These are phyloP conservation scores for Annulohypoxylon nitens DNA, from an alignment of 495 filamentous ascomycete species.

Conservation along the genomic window DNA sequence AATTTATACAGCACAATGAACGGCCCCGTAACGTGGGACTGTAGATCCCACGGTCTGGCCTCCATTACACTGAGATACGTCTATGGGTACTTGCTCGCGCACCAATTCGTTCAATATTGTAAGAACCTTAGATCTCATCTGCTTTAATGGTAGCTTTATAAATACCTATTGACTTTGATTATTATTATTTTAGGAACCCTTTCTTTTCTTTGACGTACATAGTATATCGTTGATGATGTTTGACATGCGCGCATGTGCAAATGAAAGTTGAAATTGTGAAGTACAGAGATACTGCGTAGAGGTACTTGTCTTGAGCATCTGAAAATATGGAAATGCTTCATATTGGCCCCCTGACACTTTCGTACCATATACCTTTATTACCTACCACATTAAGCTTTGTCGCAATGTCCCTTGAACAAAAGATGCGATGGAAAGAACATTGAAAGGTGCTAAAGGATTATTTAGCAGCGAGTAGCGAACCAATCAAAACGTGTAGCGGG, in stretches of 20 bases:
- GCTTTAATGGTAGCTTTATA: background rate
- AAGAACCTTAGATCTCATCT: slow-evolving; percentile 21
- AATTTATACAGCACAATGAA: background rate
- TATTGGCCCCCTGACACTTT: background rate
- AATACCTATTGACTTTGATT: background rate
- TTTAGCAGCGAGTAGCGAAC: slow-evolving; percentile 46
- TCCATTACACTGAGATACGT: background rate
- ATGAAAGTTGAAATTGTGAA: background rate
- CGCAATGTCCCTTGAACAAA: slow-evolving; percentile 18
- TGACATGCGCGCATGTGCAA: too few species aligned
- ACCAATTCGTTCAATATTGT: slow-evolving; percentile 4
- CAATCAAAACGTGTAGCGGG: slow-evolving; percentile 21
- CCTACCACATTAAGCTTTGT: slow-evolving; percentile 13
- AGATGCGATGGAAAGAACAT: slow-evolving; percentile 19
- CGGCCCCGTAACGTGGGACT: slow-evolving; percentile 23
- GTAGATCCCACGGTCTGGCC: slow-evolving; percentile 38
- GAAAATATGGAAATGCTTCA: slow-evolving; percentile 15
- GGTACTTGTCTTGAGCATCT: background rate
- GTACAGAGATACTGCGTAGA: background rate
- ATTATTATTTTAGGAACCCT: background rate
- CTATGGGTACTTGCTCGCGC: background rate
- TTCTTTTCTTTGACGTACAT: background rate
- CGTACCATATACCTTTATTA: background rate
- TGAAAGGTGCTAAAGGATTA: slow-evolving; percentile 33
- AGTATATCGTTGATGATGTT: too few species aligned